Evolutionary conservation across 805 yeast species (phyloP).

Genomic region (Ogataea populi-albae): DNA sequence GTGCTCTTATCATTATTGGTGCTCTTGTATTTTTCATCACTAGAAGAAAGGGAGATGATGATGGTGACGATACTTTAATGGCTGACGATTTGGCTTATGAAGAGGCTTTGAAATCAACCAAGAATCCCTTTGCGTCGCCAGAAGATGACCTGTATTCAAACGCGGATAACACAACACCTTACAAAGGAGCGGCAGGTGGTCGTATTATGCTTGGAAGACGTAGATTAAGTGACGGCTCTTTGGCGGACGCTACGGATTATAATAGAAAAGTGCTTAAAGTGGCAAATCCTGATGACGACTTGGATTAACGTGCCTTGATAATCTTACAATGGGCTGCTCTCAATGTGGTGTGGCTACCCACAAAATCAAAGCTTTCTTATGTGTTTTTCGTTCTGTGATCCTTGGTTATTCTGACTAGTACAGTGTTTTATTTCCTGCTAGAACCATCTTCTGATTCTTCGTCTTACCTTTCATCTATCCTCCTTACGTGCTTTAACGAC

Average conservation of each 20-base stretch:
- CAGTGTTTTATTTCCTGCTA: too few relatives aligned
- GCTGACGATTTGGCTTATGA: conserved; percentile 56
- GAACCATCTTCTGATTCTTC: too few relatives aligned
- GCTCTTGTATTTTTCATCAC: conserved; percentile 33
- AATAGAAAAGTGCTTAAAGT: conserved; percentile 78
- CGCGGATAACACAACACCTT: conserved; percentile 17
- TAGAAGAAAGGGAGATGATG: conserved; percentile 33
- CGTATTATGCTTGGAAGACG: conserved; percentile 80
- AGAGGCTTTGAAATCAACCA: conserved; percentile 52
- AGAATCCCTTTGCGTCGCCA: conserved; percentile 63
- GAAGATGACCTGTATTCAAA: conserved; percentile 37
- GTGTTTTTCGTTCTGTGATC: too few relatives aligned
- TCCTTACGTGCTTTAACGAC: neutral
- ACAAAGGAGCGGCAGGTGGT: conserved; percentile 19
- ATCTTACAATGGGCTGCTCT: neutral
- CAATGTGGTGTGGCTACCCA: neutral
- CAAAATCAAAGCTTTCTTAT: too few relatives aligned
- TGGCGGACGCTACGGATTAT: conserved; percentile 84
- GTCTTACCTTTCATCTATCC: conserved; percentile 1
- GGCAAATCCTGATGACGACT: conserved; percentile 76
- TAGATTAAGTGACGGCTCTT: conserved; percentile 78
- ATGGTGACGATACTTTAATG: conserved; percentile 38
- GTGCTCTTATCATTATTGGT: conserved; percentile 26
- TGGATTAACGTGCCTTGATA: conserved; percentile 7
- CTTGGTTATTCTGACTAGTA: too few relatives aligned